Evolutionary conservation across 1,284 basidiomycete genomes (phyloP), one percentile per base, ranked within the genome.

Genomic region (Ganoderma multipileum): DNA sequence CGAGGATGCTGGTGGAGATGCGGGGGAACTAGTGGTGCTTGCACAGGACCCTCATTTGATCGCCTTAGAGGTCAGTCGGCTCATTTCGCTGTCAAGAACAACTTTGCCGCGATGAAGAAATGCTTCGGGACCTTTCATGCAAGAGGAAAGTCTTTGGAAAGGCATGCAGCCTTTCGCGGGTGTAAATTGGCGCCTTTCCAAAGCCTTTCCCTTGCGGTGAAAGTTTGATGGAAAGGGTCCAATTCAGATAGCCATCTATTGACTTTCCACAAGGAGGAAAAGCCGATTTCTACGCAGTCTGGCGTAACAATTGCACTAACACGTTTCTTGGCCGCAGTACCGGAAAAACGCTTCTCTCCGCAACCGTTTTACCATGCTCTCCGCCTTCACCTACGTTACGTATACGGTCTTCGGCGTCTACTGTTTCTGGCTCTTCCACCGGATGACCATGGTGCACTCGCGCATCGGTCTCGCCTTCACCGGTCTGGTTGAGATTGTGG

Each of bases 401-500:
- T 99, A 99, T 81, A 80, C 89, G 36, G 85, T 90, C 44, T 93
- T 98, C 76, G 86, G 94, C 74, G 83, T 87, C 30, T 95, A 95
- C 73, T 93, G 97, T 69, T 89, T 88, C 52, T 88, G 89, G 79
- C 92, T 92, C 52, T 89, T 97, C 80, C 87, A 91, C 55, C 86
- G 89, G 59, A 93, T 95, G 84, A 87, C 91, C 68, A 91, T 91
- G 36, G 94, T 98, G 12, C 97, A 99, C 79, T 97, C 95, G 1
- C 90, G 95, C 61, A 86, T 95, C 64, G 97, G 97, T 81, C 84
- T 99, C 30, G 94, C 95, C 1, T 95, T 98, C 78, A 99, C 97
- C 2, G 97, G 96, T 20, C 84, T 95, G 28, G 93, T 97, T 26
- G 95, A 98, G 80, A 92, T 98, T 61, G 82, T 92, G 6, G 95